Evolutionary conservation across 2,329 filamentous ascomycete genomes (phyloP).

Genomic region (Cladosporium cucumerinum): DNA sequence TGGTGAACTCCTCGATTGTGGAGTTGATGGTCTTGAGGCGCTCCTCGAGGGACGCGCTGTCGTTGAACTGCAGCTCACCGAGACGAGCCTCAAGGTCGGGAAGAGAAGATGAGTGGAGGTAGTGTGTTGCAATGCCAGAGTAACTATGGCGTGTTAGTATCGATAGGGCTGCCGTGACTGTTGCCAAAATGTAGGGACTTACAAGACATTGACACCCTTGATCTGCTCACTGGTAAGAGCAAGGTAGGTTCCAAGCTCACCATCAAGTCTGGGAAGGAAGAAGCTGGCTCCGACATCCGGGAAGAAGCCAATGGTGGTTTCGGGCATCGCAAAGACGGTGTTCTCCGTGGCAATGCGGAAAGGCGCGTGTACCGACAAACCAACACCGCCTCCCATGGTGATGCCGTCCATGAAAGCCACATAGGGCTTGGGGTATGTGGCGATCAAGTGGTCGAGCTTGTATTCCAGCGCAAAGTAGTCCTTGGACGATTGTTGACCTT

Average conservation of each 20-base stretch:
- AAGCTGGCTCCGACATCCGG: conserved; percentile 96
- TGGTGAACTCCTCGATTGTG: conserved; percentile 88
- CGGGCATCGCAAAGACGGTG: conserved; percentile 96
- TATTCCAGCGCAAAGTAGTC: conserved; percentile 96
- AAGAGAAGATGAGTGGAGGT: conserved; percentile 85
- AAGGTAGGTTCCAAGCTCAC: conserved; percentile 83
- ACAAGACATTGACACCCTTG: conserved; percentile 75
- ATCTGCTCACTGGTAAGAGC: conserved; percentile 85
- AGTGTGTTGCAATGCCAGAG: conserved; percentile 90
- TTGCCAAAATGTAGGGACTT: not conserved
- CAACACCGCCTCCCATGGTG: conserved; percentile 97
- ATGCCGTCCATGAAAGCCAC: conserved; percentile 96
- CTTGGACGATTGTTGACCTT: conserved; percentile 70
- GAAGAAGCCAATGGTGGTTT: conserved; percentile 98
- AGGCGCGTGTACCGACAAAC: conserved; percentile 88
- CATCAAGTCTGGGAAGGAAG: conserved; percentile 88
- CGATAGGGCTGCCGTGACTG: not conserved
- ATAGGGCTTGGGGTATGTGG: conserved; percentile 89
- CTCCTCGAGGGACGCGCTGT: conserved; percentile 62
- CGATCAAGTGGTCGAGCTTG: conserved; percentile 90
- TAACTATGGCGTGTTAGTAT: conserved; percentile 47
- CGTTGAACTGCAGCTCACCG: conserved; percentile 82
- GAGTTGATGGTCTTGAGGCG: conserved; percentile 72
- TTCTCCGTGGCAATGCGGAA: conserved; percentile 95
- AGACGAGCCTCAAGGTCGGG: conserved; percentile 78